Evolutionary conservation across 768 basidiomycete species (phyloP).

Genomic region (Boletus sp.): DNA sequence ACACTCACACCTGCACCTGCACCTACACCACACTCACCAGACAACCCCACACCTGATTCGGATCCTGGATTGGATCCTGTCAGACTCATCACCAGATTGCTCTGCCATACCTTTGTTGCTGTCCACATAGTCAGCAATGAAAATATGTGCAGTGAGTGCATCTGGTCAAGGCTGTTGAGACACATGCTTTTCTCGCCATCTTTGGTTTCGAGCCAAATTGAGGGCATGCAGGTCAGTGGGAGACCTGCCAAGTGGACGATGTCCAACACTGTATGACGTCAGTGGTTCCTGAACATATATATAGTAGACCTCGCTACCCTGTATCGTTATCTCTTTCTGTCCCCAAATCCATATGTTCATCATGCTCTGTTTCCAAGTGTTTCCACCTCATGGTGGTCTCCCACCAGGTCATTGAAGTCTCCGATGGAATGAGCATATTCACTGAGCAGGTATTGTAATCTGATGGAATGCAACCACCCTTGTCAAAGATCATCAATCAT

Average conservation of each 20-base stretch:
- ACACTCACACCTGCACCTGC: not conserved
- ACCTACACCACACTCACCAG: not conserved
- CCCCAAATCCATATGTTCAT: no score
- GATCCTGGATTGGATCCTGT: conserved; percentile 13
- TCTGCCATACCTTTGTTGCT: conserved; percentile 10
- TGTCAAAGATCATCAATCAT: no score
- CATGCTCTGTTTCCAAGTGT: no score
- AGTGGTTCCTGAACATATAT: no score
- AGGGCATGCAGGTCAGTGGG: conserved; percentile 35
- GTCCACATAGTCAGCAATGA: conserved; percentile 6
- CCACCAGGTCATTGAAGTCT: no score
- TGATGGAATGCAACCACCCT: no score
- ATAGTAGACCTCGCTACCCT: no score
- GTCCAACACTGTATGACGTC: no score
- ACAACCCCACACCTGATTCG: not conserved
- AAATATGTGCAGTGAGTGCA: conserved; percentile 21
- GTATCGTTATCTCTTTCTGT: no score
- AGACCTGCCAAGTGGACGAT: conserved; percentile 22
- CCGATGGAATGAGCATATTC: no score
- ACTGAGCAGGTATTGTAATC: no score
- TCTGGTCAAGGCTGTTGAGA: conserved; percentile 20
- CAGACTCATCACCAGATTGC: conserved; percentile 28
- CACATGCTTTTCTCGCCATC: conserved; percentile 28
- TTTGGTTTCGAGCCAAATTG: conserved; percentile 46
- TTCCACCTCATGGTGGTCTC: no score